Conservation (phyloP, 257 asterid genomes). For the Petunia secreta region DNA sequence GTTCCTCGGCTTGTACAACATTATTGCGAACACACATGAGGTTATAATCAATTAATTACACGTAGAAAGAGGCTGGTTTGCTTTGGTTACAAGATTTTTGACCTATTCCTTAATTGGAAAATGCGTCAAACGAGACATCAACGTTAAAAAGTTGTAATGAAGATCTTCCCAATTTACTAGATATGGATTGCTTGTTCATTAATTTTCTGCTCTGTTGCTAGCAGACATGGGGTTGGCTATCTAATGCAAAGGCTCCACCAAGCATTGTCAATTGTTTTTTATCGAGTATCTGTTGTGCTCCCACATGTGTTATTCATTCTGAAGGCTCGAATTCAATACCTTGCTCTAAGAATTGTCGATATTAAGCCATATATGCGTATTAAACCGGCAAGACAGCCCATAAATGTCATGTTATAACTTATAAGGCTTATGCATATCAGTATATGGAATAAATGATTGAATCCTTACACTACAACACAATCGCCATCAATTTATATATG, state of each 20-base stretch:
- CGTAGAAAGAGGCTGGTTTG: not conserved
- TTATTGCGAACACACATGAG: too few species aligned
- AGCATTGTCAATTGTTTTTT: not conserved
- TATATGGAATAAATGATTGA: not conserved
- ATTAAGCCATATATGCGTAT: not conserved
- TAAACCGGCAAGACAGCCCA: not conserved
- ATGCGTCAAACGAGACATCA: not conserved
- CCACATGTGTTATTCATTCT: too few species aligned
- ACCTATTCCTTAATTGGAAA: slow-evolving; percentile 1
- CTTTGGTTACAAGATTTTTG: slow-evolving; percentile 17
- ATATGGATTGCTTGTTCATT: slow-evolving; percentile 27
- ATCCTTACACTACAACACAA: not conserved
- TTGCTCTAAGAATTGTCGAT: not conserved
- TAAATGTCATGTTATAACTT: not conserved
- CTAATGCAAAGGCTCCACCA: slow-evolving; percentile 21
- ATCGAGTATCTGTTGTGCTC: too few species aligned
- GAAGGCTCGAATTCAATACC: too few species aligned
- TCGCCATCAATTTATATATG: not conserved
- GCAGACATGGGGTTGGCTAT: slow-evolving; percentile 26
- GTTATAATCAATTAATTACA: not conserved
- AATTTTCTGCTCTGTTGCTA: slow-evolving; percentile 28
- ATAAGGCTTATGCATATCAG: not conserved
- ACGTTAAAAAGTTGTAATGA: slow-evolving; percentile 7
- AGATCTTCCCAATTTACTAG: not conserved
- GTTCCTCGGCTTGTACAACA: not conserved